These are phyloP conservation scores for Fragilariopsis cylindrus DNA, from an alignment of 108 stramenopile species.

Conservation along the genomic window DNA sequence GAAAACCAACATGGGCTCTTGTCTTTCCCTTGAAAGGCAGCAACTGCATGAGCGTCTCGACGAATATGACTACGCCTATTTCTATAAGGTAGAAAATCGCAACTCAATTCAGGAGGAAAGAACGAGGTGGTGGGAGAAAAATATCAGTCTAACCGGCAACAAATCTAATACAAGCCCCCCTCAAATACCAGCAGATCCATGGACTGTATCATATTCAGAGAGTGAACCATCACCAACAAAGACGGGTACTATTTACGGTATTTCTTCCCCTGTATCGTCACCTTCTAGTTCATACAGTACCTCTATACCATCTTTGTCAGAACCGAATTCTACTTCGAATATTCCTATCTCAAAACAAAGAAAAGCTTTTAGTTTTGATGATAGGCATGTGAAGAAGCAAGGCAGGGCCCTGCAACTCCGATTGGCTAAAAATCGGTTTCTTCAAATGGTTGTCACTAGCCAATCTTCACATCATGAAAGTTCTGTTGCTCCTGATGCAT, in stretches of 20 bases:
- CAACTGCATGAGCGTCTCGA: conserved; percentile 25
- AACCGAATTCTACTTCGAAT: neutral
- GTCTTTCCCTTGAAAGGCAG: conserved; percentile 11
- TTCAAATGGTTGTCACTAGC: conserved; percentile 23
- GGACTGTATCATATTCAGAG: conserved; percentile 3
- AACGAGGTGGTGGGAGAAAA: conserved; percentile 5
- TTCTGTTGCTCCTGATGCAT: neutral
- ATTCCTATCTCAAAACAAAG: neutral
- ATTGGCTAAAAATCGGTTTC: conserved; percentile 24
- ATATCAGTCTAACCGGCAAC: neutral
- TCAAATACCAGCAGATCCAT: neutral
- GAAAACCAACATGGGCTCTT: conserved; percentile 23
- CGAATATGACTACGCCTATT: conserved; percentile 32
- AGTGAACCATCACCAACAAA: conserved; percentile 6
- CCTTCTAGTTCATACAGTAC: neutral
- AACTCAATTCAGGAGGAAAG: conserved; percentile 11
- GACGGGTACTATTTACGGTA: neutral
- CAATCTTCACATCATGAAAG: neutral
- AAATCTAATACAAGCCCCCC: neutral
- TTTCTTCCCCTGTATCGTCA: neutral
- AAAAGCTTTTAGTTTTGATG: neutral
- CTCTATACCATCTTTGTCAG: neutral
- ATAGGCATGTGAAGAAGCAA: conserved; percentile 21
- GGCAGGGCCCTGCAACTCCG: conserved; percentile 33
- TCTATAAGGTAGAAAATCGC: conserved; percentile 28